These are phyloP conservation scores for Russula virescens DNA, from an alignment of 768 basidiomycete genomes.

Conservation along the genomic window DNA sequence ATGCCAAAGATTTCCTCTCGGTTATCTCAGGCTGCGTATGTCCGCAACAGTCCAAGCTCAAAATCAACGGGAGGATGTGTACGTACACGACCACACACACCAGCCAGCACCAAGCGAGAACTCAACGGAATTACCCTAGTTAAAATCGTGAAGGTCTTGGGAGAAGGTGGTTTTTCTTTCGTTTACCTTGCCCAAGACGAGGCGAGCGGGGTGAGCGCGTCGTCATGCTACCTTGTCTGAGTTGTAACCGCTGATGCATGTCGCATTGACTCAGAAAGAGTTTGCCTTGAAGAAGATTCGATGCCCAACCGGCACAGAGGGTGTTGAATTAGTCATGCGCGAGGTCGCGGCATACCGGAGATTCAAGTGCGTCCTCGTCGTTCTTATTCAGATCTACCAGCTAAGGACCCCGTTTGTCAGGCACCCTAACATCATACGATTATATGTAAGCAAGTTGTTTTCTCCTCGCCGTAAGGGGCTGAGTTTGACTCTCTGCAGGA, in stretches of 20 bases:
- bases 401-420: slow-evolving; percentile 34
- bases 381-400: neutral
- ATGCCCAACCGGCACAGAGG: slow-evolving; percentile 83
- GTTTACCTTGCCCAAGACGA: slow-evolving; percentile 87
- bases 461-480: slow-evolving; percentile 4
- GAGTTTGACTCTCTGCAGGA: slow-evolving; percentile 46
- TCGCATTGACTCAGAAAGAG: slow-evolving; percentile 49
- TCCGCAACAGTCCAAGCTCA: slow-evolving; percentile 77
- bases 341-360: slow-evolving; percentile 92
- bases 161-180: slow-evolving; percentile 94
- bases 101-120: neutral
- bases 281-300: slow-evolving; percentile 97
- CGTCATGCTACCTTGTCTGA: neutral
- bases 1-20: slow-evolving; percentile 77
- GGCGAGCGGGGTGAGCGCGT: slow-evolving; percentile 63
- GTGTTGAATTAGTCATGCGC: slow-evolving; percentile 83
- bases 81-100: slow-evolving; percentile 32
- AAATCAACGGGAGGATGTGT: slow-evolving; percentile 96
- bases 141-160: slow-evolving; percentile 86
- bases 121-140: slow-evolving; percentile 39
- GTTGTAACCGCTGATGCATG: slow-evolving; percentile 11
- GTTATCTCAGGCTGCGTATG: slow-evolving; percentile 78
- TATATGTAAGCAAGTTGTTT: slow-evolving; percentile 50
- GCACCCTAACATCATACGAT: slow-evolving; percentile 95
- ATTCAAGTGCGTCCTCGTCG: slow-evolving; percentile 65